Evolutionary conservation across 169 alveolate species (phyloP), one percentile per base, ranked within the genome.

Genomic region (Babesia sp.): DNA sequence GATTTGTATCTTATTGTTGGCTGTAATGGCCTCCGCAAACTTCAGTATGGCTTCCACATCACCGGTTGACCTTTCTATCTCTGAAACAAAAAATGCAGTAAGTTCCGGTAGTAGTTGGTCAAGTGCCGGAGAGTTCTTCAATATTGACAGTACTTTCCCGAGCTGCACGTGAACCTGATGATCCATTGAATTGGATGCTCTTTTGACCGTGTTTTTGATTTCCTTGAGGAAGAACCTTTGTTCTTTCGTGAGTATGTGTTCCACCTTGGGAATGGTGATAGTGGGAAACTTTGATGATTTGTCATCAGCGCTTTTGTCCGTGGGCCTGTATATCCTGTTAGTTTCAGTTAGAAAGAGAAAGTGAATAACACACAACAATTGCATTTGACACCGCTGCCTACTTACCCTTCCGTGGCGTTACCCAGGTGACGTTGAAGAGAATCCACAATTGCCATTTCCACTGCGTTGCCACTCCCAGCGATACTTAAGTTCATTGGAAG

Each of bases 51-150:
- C 50, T 29, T 70, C 53, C 28, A 46, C 34, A 66, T 46, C 53
- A 4, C 64, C 45, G 33, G 57, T 81, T 29, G 37, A 9, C 12
- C 72, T 44, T 33, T 63, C 74, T 54, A 81, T 6, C 48, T 81
- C 85, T 3, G 70, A 36, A 28, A 50, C 82, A 45, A 81, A 81
- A 46, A 81, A 50, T 45, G 60, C 45, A 20, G 75, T 29, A 46
- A 81, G 60, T 44, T 81, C 89, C 7, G 89, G 89, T 45, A 81
- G 54, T 14, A 81, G 68, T 74, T 81, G 89, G 41, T 81, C 89
- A 44, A 81, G 68, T 14, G 84, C 89, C n/a, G 72, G 72, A 5
- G 89, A 81, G 3, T 29, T 54, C 50, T 70, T 63, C 57, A 81
- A 51, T 12, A 81, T 59, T 22, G 64, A 59, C 33, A 71, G 60